Percentiles rank a stretch among this genome's conserved stretches.
These are phyloP conservation scores for Sequoia sempervirens DNA, from an alignment of 75 land plant genomes.

Conservation along the genomic window DNA sequence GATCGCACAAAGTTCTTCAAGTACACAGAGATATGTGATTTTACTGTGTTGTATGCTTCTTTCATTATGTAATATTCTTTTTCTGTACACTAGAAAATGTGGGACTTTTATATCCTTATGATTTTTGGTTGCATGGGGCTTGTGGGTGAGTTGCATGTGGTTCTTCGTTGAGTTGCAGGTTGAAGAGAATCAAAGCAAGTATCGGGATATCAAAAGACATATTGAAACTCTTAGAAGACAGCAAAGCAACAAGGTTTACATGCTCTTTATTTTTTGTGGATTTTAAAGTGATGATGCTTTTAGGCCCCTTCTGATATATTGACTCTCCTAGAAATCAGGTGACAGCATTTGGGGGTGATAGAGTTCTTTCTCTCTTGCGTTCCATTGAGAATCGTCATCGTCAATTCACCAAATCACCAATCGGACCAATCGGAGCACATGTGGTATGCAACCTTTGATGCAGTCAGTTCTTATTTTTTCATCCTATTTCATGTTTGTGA, in stretches of 20 bases:
- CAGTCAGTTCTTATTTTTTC: background rate
- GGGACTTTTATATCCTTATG: background rate
- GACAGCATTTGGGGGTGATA: slow-evolving; percentile 90
- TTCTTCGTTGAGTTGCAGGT: slow-evolving; percentile 24
- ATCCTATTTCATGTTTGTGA: background rate
- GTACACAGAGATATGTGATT: too few species aligned
- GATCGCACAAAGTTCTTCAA: too few species aligned
- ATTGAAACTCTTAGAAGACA: slow-evolving; percentile 46
- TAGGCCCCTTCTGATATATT: background rate
- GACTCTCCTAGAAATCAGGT: slow-evolving; percentile 38
- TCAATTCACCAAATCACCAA: slow-evolving; percentile 65
- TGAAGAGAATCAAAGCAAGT: slow-evolving; percentile 40
- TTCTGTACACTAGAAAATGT: too few species aligned
- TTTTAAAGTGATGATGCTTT: background rate
- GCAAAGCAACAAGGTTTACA: slow-evolving; percentile 57
- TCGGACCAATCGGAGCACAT: slow-evolving; percentile 94
- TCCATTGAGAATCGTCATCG: slow-evolving; percentile 57
- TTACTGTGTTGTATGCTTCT: too few species aligned
- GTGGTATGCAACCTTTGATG: slow-evolving; percentile 32
- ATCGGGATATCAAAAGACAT: slow-evolving; percentile 27
- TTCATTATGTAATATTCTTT: too few species aligned
- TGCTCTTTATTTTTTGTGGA: background rate
- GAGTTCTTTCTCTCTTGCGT: slow-evolving; percentile 55
- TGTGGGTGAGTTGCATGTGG: background rate
- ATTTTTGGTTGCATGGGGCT: background rate